These are phyloP conservation scores for Vitis labrusca DNA, from an alignment of 164 flowering plant species.

Conservation along the genomic window DNA sequence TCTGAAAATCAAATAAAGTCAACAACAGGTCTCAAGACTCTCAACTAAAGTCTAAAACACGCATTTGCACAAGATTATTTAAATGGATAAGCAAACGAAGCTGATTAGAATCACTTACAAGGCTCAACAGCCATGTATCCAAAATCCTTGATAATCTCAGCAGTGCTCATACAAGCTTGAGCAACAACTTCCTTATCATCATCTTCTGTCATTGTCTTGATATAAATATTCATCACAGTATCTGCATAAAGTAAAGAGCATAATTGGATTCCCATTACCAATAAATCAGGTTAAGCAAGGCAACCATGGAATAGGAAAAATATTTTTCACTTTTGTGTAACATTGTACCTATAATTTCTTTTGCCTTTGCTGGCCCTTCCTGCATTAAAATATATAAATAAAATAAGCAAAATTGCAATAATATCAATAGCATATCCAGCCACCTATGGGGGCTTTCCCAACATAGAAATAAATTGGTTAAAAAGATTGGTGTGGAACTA, in stretches of 20 bases:
- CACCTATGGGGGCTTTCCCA: not conserved
- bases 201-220: slow-evolving; percentile 85
- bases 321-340: not conserved
- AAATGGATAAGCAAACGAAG: slow-evolving; percentile 7
- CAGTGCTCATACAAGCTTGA: slow-evolving; percentile 75
- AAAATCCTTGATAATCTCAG: slow-evolving; percentile 76
- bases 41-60: not conserved
- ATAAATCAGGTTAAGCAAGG: not conserved
- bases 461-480: not conserved
- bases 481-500: not conserved
- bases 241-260: slow-evolving; percentile 41
- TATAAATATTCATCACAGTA: slow-evolving; percentile 68
- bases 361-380: slow-evolving; percentile 67
- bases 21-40: not conserved
- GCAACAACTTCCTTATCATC: slow-evolving; percentile 99
- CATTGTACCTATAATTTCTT: slow-evolving; percentile 74
- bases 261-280: slow-evolving; percentile 3
- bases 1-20: slow-evolving; percentile 39
- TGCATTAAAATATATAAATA: slow-evolving; percentile 28
- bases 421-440: not conserved
- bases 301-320: not conserved
- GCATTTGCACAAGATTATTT: not conserved
- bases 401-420: not conserved
- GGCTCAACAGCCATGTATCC: slow-evolving; percentile 71
- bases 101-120: slow-evolving; percentile 44